Base-by-base conservation (phyloP, 805 yeast genomes). In the Blastobotrys terrestris region DNA sequence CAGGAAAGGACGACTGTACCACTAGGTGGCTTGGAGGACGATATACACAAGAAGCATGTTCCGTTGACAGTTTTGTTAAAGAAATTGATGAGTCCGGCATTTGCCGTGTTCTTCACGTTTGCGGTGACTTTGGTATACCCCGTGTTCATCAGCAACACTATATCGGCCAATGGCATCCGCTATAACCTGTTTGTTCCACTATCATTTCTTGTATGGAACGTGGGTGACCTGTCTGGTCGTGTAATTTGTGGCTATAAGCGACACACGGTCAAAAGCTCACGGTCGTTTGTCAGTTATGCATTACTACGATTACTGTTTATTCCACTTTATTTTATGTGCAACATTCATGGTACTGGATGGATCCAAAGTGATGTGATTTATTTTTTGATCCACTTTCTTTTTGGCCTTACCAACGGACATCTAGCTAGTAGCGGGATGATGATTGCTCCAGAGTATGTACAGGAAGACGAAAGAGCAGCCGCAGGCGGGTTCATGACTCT, bases 401-500 rank as follows among this genome's bases (percentile, higher is more conserved):
- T 88, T 72, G 99, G 99, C 0, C 61, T 88, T 44, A 81, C 96
- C 3, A 90, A 87, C 63, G 99, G 99, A 2, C 96, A 90, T 60
- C 73, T 87, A 26, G 77, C 86, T 50, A 84, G 95, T 4, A 78
- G 88, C 22, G 78, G 88, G 53, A 88, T 92, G 69, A 87, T 88
- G 85, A 77, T 76, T 46, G 85, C 89, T 2, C 83, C 86, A 0
- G 72, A 75, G 15, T 77, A 74, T 50, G 84, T 79, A 31, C 74
- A 76, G 1, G 87, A 81, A 35, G 76, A 77, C 18, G 92, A 88
- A 62, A 83, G 81, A 65, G 88, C 87, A 54, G 96, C 97, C 0
- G 96, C 98, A 1, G 97, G 97, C 45, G 97, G 97, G 2, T 87
- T 91, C 65, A 84, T 96, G 45, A 82, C 89, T 0, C 80, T 91